Conservation (phyloP, 1,284 basidiomycete genomes). For the Anthracocystis setariae region DNA sequence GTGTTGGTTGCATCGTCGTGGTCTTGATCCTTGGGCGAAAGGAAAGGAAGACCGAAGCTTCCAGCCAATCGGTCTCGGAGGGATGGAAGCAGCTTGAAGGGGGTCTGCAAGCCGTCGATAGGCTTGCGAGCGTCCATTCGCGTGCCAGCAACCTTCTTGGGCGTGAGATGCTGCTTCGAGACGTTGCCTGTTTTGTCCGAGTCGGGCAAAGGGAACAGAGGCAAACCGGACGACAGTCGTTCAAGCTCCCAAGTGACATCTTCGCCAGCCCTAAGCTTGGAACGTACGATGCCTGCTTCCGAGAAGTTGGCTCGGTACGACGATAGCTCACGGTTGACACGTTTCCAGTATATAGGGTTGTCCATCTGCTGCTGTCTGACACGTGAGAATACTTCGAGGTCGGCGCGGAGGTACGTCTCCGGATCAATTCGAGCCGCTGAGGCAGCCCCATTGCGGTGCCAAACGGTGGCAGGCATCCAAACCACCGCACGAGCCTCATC, state of each 20-base stretch:
- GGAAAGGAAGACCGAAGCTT: conserved; percentile 20
- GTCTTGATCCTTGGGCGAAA: conserved; percentile 11
- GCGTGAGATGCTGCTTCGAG: not conserved
- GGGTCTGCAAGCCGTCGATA: conserved; percentile 9
- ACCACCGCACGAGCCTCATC: conserved; percentile 27
- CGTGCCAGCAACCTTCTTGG: not conserved
- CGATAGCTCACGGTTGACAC: conserved; percentile 12
- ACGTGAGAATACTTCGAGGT: conserved; percentile 25
- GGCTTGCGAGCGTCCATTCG: not conserved
- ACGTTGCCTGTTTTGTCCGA: not conserved
- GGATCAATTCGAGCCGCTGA: conserved; percentile 12
- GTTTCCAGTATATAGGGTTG: conserved; percentile 33
- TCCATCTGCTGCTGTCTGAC: conserved; percentile 14
- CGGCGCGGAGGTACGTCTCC: conserved; percentile 20
- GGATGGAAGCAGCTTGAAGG: conserved; percentile 19
- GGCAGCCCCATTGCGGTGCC: conserved; percentile 7
- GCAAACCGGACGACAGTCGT: conserved; percentile 26
- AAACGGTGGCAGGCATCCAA: conserved; percentile 17
- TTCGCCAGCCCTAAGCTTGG: conserved; percentile 22
- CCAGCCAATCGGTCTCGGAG: conserved; percentile 21
- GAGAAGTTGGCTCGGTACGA: conserved; percentile 29
- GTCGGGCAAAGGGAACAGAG: conserved; percentile 19
- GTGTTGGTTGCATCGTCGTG: not conserved
- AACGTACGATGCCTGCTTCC: conserved; percentile 16
- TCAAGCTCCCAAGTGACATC: conserved; percentile 28